Evolutionary conservation across 345 rosid species (phyloP).

Genomic region (Syzygium aromaticum): DNA sequence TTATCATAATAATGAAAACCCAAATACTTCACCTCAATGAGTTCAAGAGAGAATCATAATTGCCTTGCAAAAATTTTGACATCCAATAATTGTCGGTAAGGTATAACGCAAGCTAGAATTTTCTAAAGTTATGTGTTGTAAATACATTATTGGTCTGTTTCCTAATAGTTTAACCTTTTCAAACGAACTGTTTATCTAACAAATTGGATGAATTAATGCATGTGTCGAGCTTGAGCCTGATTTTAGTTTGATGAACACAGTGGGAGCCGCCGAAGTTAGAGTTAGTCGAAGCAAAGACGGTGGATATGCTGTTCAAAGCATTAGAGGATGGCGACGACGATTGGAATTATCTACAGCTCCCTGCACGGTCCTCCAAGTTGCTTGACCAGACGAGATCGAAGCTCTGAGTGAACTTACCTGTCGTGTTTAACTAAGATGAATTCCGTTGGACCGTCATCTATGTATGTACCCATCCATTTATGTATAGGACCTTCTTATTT

Average conservation of each 20-base stretch:
- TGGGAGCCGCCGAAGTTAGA: slow-evolving; percentile 3
- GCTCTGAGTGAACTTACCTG: not conserved
- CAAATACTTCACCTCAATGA: not conserved
- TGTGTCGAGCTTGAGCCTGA: not conserved
- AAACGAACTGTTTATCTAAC: not conserved
- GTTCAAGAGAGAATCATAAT: no score
- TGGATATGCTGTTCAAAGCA: not conserved
- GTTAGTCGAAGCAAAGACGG: not conserved
- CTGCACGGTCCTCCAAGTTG: not conserved
- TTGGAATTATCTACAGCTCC: not conserved
- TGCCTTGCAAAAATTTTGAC: no score
- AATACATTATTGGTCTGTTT: not conserved
- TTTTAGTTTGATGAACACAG: not conserved
- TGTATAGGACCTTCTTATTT: no score
- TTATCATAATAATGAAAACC: no score
- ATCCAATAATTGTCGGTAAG: no score
- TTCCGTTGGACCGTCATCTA: not conserved
- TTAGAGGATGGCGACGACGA: not conserved
- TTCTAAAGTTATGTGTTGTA: no score
- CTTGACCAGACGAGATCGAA: not conserved
- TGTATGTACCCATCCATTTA: not conserved
- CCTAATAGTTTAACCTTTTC: not conserved
- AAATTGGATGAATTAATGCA: no score
- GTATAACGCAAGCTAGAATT: no score
- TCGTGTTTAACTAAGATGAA: not conserved